phyloP scores from a whole-genome alignment of 1,284 basidiomycete genomes.

The Ustilago cynodontis region DNA sequence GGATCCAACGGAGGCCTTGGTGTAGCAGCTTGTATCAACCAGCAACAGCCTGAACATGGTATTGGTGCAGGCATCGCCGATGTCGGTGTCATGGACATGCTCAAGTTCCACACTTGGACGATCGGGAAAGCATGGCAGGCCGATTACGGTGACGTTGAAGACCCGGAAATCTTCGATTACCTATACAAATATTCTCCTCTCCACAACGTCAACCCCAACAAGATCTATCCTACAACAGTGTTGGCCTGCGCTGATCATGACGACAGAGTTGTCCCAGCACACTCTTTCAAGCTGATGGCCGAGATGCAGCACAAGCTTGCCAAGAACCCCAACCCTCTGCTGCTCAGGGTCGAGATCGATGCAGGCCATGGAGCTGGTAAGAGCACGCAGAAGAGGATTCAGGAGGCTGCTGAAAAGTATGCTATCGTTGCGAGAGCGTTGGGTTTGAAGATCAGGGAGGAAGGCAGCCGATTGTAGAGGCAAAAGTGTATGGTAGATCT shows the following conservation, averaged over 20 bases:
- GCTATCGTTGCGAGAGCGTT: conserved; percentile 60
- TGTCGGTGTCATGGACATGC: conserved; percentile 78
- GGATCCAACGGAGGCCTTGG: conserved; percentile 75
- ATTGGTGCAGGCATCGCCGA: conserved; percentile 73
- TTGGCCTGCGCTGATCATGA: conserved; percentile 68
- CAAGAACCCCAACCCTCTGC: conserved; percentile 64
- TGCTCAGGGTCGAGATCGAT: conserved; percentile 65
- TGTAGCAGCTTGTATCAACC: conserved; percentile 82
- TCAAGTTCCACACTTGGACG: conserved; percentile 71
- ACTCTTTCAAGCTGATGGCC: conserved; percentile 67
- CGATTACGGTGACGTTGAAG: conserved; percentile 81
- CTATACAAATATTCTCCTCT: conserved; percentile 64
- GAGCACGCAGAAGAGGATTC: conserved; percentile 64
- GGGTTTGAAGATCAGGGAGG: conserved; percentile 54
- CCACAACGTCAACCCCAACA: conserved; percentile 62
- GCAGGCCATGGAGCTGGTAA: conserved; percentile 69
- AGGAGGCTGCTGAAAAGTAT: conserved; percentile 62
- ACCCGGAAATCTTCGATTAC: conserved; percentile 64
- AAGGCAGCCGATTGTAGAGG: conserved; percentile 7
- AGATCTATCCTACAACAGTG: conserved; percentile 64
- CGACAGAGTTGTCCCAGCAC: conserved; percentile 66
- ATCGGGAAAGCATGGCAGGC: conserved; percentile 81
- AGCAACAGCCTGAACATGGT: conserved; percentile 82
- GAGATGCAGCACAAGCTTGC: conserved; percentile 67
- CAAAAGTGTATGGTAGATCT: background rate